These are phyloP conservation scores for Candida sithepensis DNA, from an alignment of 805 yeast species.

Conservation along the genomic window DNA sequence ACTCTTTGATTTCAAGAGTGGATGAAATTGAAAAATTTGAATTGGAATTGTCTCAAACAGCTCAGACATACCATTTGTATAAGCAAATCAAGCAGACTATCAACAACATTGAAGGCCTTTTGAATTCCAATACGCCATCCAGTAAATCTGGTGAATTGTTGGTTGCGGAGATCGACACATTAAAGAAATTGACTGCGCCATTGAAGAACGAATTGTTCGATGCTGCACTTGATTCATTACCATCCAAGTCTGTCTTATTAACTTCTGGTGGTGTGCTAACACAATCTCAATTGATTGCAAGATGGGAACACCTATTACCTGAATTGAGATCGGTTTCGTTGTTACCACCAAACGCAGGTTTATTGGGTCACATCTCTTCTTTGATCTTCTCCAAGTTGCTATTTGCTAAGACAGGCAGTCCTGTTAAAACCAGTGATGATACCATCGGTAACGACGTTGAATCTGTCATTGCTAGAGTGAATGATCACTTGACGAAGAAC, in stretches of 20 bases:
- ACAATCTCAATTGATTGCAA: conserved; percentile 68
- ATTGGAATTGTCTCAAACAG: conserved; percentile 37
- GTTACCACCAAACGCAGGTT: conserved; percentile 93
- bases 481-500: conserved; percentile 67
- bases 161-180: conserved; percentile 36
- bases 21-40: conserved; percentile 55
- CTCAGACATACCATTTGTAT: conserved; percentile 36
- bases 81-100: conserved; percentile 44
- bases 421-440: conserved; percentile 35
- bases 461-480: conserved; percentile 82
- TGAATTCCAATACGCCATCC: conserved; percentile 35
- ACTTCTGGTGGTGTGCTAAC: conserved; percentile 61
- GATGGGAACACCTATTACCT: conserved; percentile 78
- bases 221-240: conserved; percentile 45
- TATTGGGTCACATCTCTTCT: conserved; percentile 87
- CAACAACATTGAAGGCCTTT: conserved; percentile 37
- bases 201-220: conserved; percentile 32
- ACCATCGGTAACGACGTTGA: conserved; percentile 74
- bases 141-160: conserved; percentile 45
- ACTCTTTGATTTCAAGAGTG: conserved; percentile 53
- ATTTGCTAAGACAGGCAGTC: conserved; percentile 74
- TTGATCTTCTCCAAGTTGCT: conserved; percentile 70
- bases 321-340: conserved; percentile 86
- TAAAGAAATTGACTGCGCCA: conserved; percentile 34
- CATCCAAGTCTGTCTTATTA: conserved; percentile 36